These are phyloP conservation scores for Penicillium paneum DNA, from an alignment of 2,329 filamentous ascomycete genomes.

Conservation along the genomic window DNA sequence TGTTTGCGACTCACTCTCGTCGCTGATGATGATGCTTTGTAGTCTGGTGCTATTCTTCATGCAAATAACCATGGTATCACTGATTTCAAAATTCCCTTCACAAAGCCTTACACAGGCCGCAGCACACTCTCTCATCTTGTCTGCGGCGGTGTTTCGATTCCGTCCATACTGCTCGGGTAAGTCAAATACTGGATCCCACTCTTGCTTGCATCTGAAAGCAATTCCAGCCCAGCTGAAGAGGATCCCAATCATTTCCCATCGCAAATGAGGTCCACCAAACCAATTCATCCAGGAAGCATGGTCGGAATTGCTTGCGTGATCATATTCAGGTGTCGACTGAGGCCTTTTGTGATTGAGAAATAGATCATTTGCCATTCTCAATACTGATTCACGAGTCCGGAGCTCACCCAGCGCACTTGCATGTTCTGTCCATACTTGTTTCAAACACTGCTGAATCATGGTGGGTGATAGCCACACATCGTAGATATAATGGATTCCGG, in stretches of 20 bases:
- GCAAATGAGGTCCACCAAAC: background rate
- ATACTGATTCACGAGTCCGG: background rate
- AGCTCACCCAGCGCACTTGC: background rate
- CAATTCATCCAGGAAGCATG: background rate
- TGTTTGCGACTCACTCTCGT: background rate
- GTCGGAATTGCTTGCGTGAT: background rate
- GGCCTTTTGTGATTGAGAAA: background rate
- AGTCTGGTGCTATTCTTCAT: slow-evolving; percentile 3
- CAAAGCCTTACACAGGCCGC: background rate
- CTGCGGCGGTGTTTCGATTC: background rate
- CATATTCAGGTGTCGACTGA: background rate
- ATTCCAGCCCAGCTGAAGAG: slow-evolving; percentile 1
- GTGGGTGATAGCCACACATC: background rate
- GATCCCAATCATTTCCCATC: background rate
- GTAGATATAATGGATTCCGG: background rate
- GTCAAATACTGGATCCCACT: background rate
- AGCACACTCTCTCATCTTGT: slow-evolving; percentile 1
- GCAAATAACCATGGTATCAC: slow-evolving; percentile 1
- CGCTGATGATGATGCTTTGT: background rate
- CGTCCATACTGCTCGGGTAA: background rate
- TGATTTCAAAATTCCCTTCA: background rate
- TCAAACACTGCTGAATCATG: background rate
- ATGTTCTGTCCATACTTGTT: slow-evolving; percentile 1
- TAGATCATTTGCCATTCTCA: background rate
- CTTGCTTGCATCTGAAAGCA: slow-evolving; percentile 1